Evolutionary conservation across 495 filamentous ascomycete species (phyloP).

Genomic region (Penicillium waksmanii): DNA sequence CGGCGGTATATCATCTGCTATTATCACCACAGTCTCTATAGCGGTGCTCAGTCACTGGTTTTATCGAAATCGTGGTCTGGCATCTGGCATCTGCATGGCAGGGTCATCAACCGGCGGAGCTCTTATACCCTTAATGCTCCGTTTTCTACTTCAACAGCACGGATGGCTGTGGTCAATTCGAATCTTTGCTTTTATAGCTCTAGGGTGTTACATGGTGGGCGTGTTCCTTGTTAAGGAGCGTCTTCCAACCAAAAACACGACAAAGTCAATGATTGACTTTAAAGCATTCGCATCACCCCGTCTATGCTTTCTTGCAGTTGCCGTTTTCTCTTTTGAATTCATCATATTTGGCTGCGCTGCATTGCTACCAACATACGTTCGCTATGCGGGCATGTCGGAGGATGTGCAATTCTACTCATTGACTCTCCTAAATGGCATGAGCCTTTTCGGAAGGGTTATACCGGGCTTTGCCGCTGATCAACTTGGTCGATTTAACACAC

Average conservation of each 20-base stretch:
- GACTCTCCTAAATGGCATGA: conserved; percentile 43
- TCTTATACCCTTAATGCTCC: conserved; percentile 60
- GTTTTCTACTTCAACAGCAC: conserved; percentile 47
- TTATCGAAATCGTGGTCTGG: conserved; percentile 59
- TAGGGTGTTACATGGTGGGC: conserved; percentile 54
- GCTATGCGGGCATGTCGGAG: conserved; percentile 30
- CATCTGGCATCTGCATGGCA: conserved; percentile 63
- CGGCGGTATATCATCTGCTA: conserved; percentile 58
- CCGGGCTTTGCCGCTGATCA: conserved; percentile 72
- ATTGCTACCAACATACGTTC: conserved; percentile 53
- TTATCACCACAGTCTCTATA: conserved; percentile 63
- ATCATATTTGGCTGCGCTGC: conserved; percentile 55
- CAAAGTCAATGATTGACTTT: conserved; percentile 52
- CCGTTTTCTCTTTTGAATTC: conserved; percentile 58
- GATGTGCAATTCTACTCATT: conserved; percentile 42
- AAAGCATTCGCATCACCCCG: conserved; percentile 59
- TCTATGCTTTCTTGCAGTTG: conserved; percentile 56
- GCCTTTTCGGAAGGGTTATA: conserved; percentile 65
- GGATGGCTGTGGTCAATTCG: conserved; percentile 65
- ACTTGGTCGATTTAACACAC: conserved; percentile 69
- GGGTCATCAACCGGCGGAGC: conserved; percentile 65
- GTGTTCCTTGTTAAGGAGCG: conserved; percentile 59
- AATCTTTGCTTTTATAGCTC: conserved; percentile 60
- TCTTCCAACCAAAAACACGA: conserved; percentile 42
- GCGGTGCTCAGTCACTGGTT: conserved; percentile 70